Base-by-base conservation (phyloP, 1,139 yeast species). In the Candida gigantensis region DNA sequence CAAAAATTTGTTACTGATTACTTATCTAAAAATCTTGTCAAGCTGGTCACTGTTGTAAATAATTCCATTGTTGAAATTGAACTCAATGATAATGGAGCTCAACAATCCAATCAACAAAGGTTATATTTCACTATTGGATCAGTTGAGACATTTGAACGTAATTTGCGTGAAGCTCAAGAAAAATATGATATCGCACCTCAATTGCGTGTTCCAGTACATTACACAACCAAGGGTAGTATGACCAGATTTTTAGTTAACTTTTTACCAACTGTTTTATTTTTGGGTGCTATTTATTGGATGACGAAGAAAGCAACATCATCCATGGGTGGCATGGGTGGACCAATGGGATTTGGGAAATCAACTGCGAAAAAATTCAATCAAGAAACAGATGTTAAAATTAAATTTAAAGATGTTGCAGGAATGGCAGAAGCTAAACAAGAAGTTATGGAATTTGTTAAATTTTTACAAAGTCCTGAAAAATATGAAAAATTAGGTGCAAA, bases 341-440 rank as follows among this genome's bases (percentile, higher is more conserved):
- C 84, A 34, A 74, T 82, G 53, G 81, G 84, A 30, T 81, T 86
- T 47, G 96, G 97, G 21, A 86, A 87, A 56, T 82, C 92, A 30
- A 84, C 84, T 37, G 97, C 97, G 24, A 89, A 90, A 62, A 75
- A 85, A 47, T 92, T 89, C 66, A 90, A 92, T 60, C 89, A 86
- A 56, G 96, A 89, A 55, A 82, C 95, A 5, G 95, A 90, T 44
- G 84, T 92, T 41, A 88, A 88, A 55, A 83, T 87, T 35, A 80
- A 81, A 52, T 92, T 94, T 59, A 80, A 83, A 52, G 97, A 94
- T 60, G 98, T 92, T 38, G 98, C 98, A 1, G 98, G 98, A 24
- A 85, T 90, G 79, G 83, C 84, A 42, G 98, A 92, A 64, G 97
- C 98, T n/a, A 92, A 92, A 61, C 90, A 84, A 53, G 98, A 92